These are phyloP conservation scores for Neodidymelliopsis sp. DNA, from an alignment of 2,329 filamentous ascomycete species.

Conservation along the genomic window DNA sequence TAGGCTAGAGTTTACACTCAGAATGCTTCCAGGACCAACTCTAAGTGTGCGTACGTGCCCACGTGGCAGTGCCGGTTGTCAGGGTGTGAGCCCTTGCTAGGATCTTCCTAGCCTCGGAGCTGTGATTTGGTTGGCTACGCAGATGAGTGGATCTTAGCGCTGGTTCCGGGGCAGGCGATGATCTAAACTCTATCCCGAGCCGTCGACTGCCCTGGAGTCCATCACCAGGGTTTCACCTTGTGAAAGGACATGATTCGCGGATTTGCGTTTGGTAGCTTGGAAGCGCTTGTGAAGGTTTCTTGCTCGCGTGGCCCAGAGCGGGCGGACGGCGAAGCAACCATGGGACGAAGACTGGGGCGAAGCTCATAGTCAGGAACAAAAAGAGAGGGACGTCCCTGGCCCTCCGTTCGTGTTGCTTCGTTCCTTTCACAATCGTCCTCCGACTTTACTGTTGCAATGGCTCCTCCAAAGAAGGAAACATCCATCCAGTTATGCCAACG, in stretches of 20 bases:
- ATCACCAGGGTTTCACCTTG: conserved; percentile 15
- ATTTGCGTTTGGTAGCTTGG: conserved; percentile 1
- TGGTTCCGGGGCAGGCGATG: conserved; percentile 30
- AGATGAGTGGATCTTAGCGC: conserved; percentile 19
- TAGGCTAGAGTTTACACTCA: background rate
- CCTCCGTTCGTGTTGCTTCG: conserved; percentile 13
- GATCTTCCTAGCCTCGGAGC: conserved; percentile 23
- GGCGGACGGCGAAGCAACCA: conserved; percentile 24
- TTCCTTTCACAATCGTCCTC: background rate
- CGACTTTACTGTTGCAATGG: conserved; percentile 28
- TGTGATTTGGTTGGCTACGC: conserved; percentile 15
- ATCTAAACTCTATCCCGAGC: conserved; percentile 25
- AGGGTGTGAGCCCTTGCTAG: conserved; percentile 5
- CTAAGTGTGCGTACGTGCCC: conserved; percentile 7
- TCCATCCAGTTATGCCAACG: conserved; percentile 63
- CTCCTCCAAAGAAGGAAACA: conserved; percentile 48
- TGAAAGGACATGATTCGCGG: conserved; percentile 16
- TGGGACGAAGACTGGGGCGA: conserved; percentile 21
- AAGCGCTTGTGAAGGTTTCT: conserved; percentile 7
- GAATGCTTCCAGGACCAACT: background rate
- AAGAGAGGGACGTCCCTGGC: conserved; percentile 22
- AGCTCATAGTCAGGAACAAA: conserved; percentile 24
- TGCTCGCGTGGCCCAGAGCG: conserved; percentile 28
- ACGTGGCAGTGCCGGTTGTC: conserved; percentile 16
- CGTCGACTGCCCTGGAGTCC: conserved; percentile 16